Evolutionary conservation across 2,329 filamentous ascomycete species (phyloP), one percentile per base, ranked within the genome.

Genomic region (Xylariaceae sp.): DNA sequence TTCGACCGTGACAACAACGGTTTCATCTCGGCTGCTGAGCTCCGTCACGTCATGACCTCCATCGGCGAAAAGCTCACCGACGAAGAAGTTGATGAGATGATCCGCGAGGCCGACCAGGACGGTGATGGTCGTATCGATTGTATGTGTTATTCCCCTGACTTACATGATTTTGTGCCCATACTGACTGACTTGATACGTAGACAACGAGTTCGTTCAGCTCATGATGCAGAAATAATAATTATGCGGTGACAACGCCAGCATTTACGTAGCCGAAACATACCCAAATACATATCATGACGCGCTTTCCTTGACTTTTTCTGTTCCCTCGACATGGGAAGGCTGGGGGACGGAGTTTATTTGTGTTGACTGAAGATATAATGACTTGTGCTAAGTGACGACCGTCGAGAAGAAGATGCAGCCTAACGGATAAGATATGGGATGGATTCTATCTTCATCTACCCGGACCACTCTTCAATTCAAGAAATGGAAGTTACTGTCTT

Each of bases 1-100:
- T 94, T 94, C 71, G 90, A 94, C 74, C 89, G 90, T 69, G 90
- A 94, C 72, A 94, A 93, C 81, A 94, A 94, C 77, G 90, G 90
- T 57, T 94, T 92, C 78, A 94, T 94, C 75, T 94, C 90, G 30
- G 90, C 90, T 62, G 90, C 90, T 57, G 90, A 94, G 78, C 82
- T 94, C 71, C 89, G 90, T 69, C 90, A 94, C 53, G 90, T 94
- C 76, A 94, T 94, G 90, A 93, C 90, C 63, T 93, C 89, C 54
- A 94, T 94, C 70, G 90, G 90, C 66, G 90, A 94, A 82, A 94
- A 93, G 80, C 84, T 94, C 73, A 93, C 89, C 56, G 90, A 94
- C 72, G 89, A 93, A 68, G 90, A 94, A 78, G 90, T 94, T 68
- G 90, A 94, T 71, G 90, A 94, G 83, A 94, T 94, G 90, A 94